Evolutionary conservation across 768 basidiomycete species (phyloP), one percentile per base, ranked within the genome.

Genomic region (Saitozyma podzolica): DNA sequence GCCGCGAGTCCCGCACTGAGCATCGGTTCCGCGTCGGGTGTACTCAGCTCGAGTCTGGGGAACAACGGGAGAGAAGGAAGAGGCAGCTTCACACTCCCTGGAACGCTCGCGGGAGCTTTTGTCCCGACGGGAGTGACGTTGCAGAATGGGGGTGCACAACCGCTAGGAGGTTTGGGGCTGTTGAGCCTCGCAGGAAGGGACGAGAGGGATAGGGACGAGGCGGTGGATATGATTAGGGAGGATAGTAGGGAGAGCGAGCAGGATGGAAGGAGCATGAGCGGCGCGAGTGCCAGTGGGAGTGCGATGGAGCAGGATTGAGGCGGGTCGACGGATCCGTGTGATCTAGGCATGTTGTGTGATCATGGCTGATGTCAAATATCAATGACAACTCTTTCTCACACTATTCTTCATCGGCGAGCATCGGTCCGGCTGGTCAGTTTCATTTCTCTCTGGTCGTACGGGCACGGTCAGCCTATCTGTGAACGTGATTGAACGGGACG

Each of bases 281-380:
- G 64, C 54, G 61, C 64, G 40, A 63, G 55, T 7, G 59, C 58
- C 42, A 40, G 43, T 29, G 60, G 62, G 14, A 59, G 55, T 19
- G 58, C 49, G 20, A 75, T 75, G 74, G 74, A 75, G 50, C 70
- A 75, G 60, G 74, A 75, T 64, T 75, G 47, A 66, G 19, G 52
- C n/a, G 20, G 14, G 6, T 17, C 16, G 11, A 47, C 29, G 29
- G 29, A 29, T 29, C 29, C 2, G 29, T 29, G 29, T 29, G 29
- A 29, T 29, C 29, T 29, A 29, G 29, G 29, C 29, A 29, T 5
- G 29, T 29, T 29, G 29, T 29, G 29, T 29, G 29, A 29, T 29
- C 29, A 29, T 29, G 29, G 29, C 29, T 5, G 29, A 29, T 2
- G 29, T 29, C 29, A 29, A 5, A 29, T 29, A 29, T 29, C 5